phyloP scores from a whole-genome alignment of 305 asterid genomes.

The Fraxinus albicans region DNA sequence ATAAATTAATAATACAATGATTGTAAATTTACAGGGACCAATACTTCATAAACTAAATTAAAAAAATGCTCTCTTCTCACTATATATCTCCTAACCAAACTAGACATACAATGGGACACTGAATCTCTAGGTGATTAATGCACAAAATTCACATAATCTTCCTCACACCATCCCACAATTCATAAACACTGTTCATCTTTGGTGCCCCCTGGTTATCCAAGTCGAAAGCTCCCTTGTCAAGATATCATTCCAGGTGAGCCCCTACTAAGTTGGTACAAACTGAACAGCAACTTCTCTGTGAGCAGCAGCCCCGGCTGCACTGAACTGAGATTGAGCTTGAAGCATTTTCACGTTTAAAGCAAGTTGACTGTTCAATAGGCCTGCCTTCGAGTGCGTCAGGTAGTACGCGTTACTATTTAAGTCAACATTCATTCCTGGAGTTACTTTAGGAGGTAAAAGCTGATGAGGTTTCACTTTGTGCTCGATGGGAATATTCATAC shows the following conservation, averaged over 20 bases:
- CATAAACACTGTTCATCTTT: background rate
- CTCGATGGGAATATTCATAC: background rate
- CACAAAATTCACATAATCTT: background rate
- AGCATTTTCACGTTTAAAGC: slow-evolving; percentile 43
- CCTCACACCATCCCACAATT: background rate
- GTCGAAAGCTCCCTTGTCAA: background rate
- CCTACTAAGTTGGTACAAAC: slow-evolving; percentile 31
- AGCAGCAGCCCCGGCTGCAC: slow-evolving; percentile 35
- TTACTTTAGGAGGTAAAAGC: background rate
- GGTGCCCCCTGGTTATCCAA: background rate
- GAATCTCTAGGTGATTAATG: background rate
- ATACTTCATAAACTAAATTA: background rate
- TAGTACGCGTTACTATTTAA: slow-evolving; percentile 32
- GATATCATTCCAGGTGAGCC: background rate
- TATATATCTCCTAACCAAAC: background rate
- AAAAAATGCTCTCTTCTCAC: background rate
- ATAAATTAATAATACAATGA: background rate
- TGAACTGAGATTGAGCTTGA: slow-evolving; percentile 47
- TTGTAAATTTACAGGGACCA: background rate
- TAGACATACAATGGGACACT: background rate
- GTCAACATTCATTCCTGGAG: slow-evolving; percentile 17
- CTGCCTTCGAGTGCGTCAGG: slow-evolving; percentile 35
- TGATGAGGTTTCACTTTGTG: background rate
- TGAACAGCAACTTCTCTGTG: slow-evolving; percentile 41
- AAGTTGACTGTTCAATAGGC: slow-evolving; percentile 34